Evolutionary conservation across 1,284 basidiomycete genomes (phyloP).

Genomic region (Cryptococcus jaspeensis): DNA sequence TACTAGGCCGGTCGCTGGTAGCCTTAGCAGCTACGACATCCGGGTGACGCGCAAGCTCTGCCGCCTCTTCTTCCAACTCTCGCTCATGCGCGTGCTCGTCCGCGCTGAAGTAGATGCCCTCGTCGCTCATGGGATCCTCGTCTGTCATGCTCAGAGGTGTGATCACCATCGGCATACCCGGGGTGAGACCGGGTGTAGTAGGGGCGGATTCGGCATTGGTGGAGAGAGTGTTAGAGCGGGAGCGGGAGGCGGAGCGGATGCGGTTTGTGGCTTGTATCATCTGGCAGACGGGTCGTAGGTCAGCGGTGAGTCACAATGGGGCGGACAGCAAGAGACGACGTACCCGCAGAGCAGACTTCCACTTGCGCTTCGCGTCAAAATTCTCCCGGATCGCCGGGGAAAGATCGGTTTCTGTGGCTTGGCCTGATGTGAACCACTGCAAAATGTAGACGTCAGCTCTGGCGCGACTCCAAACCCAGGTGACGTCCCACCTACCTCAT

Average conservation of each 20-base stretch:
- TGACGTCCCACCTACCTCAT: constrained; percentile 54
- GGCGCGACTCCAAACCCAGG: background rate
- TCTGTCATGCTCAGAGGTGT: constrained; percentile 26
- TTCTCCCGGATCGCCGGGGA: constrained; percentile 68
- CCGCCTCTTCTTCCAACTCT: background rate
- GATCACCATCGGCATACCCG: constrained; percentile 4
- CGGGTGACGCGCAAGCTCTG: background rate
- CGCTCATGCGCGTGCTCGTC: background rate
- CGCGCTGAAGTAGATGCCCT: background rate
- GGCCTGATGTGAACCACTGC: constrained; percentile 35
- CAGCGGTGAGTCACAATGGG: background rate
- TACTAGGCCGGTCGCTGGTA: background rate
- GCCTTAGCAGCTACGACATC: background rate
- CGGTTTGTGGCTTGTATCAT: constrained; percentile 29
- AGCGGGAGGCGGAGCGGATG: constrained; percentile 13
- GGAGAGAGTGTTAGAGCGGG: constrained; percentile 9
- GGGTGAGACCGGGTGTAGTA: background rate
- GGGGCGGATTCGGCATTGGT: constrained; percentile 1
- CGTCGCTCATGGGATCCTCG: constrained; percentile 14
- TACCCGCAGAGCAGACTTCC: constrained; percentile 34
- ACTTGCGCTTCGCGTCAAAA: constrained; percentile 44
- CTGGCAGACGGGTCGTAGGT: constrained; percentile 13
- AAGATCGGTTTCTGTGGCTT: constrained; percentile 66
- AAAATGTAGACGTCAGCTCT: background rate
- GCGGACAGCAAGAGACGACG: constrained; percentile 1